phyloP scores from a whole-genome alignment of 2,329 filamentous ascomycete species.

The Aspergillus sp. region DNA sequence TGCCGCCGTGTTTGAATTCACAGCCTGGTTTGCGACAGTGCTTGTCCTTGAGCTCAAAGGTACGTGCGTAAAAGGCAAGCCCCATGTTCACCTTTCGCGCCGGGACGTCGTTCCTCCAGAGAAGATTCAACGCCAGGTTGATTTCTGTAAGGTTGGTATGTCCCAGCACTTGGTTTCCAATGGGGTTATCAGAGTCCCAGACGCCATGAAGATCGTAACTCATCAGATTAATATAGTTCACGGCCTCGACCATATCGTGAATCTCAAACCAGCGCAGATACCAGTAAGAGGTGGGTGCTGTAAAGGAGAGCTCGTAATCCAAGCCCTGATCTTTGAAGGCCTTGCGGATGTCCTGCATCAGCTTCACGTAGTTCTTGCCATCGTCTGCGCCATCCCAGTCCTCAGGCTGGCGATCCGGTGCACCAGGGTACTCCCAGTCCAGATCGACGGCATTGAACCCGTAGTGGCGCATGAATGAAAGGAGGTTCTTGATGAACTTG shows the following conservation, averaged over 20 bases:
- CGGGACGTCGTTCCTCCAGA: slow-evolving; percentile 14
- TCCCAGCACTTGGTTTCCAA: slow-evolving; percentile 3
- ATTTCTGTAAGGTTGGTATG: slow-evolving; percentile 20
- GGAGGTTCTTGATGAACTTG: slow-evolving; percentile 1
- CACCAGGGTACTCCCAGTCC: slow-evolving; percentile 21
- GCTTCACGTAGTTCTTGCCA: slow-evolving; percentile 2
- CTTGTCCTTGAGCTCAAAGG: slow-evolving; percentile 2
- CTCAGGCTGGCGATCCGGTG: slow-evolving; percentile 8
- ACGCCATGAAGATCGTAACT: slow-evolving; percentile 18
- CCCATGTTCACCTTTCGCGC: slow-evolving; percentile 13
- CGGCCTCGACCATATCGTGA: slow-evolving; percentile 1
- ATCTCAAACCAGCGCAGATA: slow-evolving; percentile 18
- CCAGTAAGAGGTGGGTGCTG: slow-evolving; percentile 17
- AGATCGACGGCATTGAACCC: slow-evolving; percentile 22
- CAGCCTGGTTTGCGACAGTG: slow-evolving; percentile 11
- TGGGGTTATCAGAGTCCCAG: slow-evolving; percentile 12
- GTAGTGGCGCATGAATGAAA: slow-evolving; percentile 13
- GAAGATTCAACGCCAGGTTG: slow-evolving; percentile 9
- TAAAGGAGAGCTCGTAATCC: slow-evolving; percentile 13
- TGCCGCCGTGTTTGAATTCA: slow-evolving; percentile 17
- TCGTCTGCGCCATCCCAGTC: slow-evolving; percentile 3
- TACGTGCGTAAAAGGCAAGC: slow-evolving; percentile 15
- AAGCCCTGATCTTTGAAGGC: slow-evolving; percentile 3
- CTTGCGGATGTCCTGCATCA: slow-evolving; percentile 13
- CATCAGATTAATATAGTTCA: slow-evolving; percentile 19